These are phyloP conservation scores for Verbascum thapsus DNA, from an alignment of 257 asterid genomes.

Conservation along the genomic window DNA sequence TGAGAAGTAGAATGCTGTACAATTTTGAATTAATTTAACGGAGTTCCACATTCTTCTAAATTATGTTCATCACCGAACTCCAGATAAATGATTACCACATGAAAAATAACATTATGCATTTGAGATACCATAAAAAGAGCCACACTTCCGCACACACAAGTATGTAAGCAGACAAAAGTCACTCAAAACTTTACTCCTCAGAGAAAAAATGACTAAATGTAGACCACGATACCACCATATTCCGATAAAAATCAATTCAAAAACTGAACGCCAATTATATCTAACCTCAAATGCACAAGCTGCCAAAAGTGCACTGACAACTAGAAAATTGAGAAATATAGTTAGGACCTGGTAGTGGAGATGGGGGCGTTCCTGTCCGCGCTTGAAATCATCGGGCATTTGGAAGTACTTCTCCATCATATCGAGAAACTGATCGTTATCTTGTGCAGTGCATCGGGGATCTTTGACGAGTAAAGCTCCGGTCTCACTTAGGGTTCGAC, in stretches of 20 bases:
- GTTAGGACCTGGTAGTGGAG: constrained; percentile 82
- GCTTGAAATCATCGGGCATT: constrained; percentile 79
- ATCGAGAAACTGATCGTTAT: constrained; percentile 79
- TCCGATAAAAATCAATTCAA: neutral
- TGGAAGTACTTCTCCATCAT: constrained; percentile 94
- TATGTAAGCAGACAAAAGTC: neutral
- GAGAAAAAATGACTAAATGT: too few species aligned
- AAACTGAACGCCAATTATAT: neutral
- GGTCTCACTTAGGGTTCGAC: constrained; percentile 84
- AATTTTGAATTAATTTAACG: neutral
- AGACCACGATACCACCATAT: too few species aligned
- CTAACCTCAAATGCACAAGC: constrained; percentile 17
- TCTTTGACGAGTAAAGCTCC: constrained; percentile 94
- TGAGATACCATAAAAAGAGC: neutral
- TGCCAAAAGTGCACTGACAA: neutral
- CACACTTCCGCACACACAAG: too few species aligned
- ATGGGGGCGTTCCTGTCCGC: constrained; percentile 83
- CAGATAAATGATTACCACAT: constrained; percentile 6
- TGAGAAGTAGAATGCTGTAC: constrained; percentile 5
- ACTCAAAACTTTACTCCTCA: too few species aligned
- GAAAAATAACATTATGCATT: neutral
- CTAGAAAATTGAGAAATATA: constrained; percentile 15
- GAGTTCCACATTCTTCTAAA: constrained; percentile 17
- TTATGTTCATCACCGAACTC: constrained; percentile 19
- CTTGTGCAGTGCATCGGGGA: constrained; percentile 83